Conservation (phyloP, 129 eudicot genomes). For the Daucus carota region DH1_v3.0 NC_030381.2:21855501-21856000, state of each 20-base stretch:
- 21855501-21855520: slow-evolving; percentile 3
- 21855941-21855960: neutral
- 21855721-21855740: neutral
- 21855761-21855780: neutral
- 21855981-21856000: neutral
- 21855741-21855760: neutral
- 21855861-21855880: neutral
- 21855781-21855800: too few relatives aligned
- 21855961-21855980: neutral
- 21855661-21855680: neutral
- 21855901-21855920: neutral
- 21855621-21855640: neutral
- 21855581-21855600: neutral
- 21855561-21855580: neutral
- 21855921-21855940: neutral
- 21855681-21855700: neutral
- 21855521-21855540: neutral
- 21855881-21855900: neutral
- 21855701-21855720: neutral
- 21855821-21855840: neutral
- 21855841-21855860: neutral
- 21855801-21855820: neutral
- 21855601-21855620: neutral
- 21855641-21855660: neutral
- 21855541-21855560: neutral